These are phyloP conservation scores for Penicillium diatomitis DNA, from an alignment of 495 filamentous ascomycete genomes.

Conservation along the genomic window DNA sequence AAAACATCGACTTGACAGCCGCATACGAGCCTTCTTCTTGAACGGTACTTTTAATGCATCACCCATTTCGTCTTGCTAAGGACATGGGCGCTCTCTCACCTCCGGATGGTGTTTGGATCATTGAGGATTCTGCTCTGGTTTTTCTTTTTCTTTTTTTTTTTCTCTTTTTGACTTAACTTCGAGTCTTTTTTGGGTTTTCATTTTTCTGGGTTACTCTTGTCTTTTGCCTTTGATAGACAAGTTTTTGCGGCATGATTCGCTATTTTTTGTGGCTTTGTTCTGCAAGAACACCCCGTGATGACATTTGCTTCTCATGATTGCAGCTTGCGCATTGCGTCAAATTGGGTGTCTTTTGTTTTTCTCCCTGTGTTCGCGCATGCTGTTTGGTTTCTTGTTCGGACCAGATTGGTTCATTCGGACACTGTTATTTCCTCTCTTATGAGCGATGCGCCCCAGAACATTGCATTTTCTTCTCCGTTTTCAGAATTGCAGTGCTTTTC, in stretches of 20 bases:
- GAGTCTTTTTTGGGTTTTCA: background rate
- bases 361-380: too few species aligned
- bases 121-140: background rate
- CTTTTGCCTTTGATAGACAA: conserved; percentile 1
- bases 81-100: conserved; percentile 1
- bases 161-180: too few species aligned
- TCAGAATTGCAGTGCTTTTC: too few species aligned
- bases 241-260: background rate
- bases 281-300: background rate
- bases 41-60: too few species aligned
- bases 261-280: conserved; percentile 1
- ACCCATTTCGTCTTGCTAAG: too few species aligned
- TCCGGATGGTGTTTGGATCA: conserved; percentile 8
- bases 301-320: conserved; percentile 4
- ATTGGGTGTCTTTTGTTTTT: background rate
- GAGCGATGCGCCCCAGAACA: too few species aligned
- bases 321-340: conserved; percentile 3
- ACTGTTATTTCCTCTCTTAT: background rate
- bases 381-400: background rate
- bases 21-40: background rate
- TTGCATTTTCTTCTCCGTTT: too few species aligned
- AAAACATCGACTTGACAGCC: conserved; percentile 4
- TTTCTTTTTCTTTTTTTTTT: conserved; percentile 14
- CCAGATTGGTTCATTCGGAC: background rate
- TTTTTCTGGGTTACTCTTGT: conserved; percentile 2